Evolutionary conservation across 2,329 filamentous ascomycete species (phyloP).

Genomic region (Blastomyces gilchristii): DNA sequence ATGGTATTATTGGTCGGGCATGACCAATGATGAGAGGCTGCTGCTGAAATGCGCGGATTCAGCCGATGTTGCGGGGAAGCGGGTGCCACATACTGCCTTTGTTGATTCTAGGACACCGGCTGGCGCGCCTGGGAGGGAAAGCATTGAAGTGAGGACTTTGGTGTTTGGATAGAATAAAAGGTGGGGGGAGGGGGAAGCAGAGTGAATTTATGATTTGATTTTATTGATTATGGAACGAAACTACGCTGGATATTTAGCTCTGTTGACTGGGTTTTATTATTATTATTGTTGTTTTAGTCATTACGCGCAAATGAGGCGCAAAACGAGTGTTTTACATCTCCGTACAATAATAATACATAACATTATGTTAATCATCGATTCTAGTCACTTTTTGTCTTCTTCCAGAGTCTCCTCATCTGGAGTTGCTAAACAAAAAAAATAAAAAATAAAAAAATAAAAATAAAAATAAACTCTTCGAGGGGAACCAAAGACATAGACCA

Average conservation of each 20-base stretch:
- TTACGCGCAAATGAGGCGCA: too few species aligned
- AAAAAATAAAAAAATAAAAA: background rate
- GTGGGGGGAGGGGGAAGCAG: background rate
- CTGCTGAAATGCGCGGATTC: constrained; percentile 72
- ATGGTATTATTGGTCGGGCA: constrained; percentile 74
- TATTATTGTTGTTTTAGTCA: too few species aligned
- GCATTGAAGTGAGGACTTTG: constrained; percentile 78
- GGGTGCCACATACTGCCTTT: constrained; percentile 67
- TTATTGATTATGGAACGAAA: background rate
- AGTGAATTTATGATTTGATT: background rate
- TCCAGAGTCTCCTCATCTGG: too few species aligned
- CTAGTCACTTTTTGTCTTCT: too few species aligned
- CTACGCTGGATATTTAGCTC: too few species aligned
- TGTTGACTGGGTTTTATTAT: too few species aligned
- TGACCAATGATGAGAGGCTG: constrained; percentile 61
- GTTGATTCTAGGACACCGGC: constrained; percentile 59
- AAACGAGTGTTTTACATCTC: too few species aligned
- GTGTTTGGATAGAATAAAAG: constrained; percentile 54
- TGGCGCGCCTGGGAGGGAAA: constrained; percentile 65
- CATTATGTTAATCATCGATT: too few species aligned
- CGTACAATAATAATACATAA: too few species aligned
- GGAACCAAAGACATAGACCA: background rate
- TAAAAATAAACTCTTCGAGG: background rate
- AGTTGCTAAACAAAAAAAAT: background rate
- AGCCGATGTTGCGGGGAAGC: constrained; percentile 37